These are phyloP conservation scores for Tillandsia fasciculata DNA, from an alignment of 176 grass and related monocot species.

Conservation along the genomic window DNA sequence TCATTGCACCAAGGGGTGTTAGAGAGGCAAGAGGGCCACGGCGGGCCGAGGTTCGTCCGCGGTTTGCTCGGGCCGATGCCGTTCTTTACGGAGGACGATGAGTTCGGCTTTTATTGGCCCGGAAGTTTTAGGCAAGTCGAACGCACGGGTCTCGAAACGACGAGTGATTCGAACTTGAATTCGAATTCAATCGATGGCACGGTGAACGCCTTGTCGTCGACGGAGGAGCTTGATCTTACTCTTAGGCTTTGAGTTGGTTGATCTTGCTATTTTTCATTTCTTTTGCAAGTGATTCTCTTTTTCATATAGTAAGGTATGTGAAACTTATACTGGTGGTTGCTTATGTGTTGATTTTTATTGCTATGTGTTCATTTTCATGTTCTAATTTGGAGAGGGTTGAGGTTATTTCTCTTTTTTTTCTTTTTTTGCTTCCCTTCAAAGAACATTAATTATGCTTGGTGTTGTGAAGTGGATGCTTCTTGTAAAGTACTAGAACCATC, in stretches of 20 bases:
- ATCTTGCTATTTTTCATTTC: neutral
- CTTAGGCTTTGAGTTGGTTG: constrained; percentile 44
- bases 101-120: constrained; percentile 42
- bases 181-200: constrained; percentile 13
- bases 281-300: neutral
- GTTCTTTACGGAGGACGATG: constrained; percentile 30
- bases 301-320: neutral
- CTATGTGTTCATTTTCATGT: too few relatives aligned
- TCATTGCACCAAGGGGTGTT: constrained; percentile 22
- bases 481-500: too few relatives aligned
- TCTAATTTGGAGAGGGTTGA: too few relatives aligned
- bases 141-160: neutral
- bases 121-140: constrained; percentile 35
- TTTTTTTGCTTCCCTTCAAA: too few relatives aligned
- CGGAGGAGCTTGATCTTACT: constrained; percentile 65
- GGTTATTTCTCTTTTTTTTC: too few relatives aligned
- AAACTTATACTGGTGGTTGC: too few relatives aligned
- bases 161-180: neutral
- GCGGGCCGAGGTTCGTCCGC: constrained; percentile 13
- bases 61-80: constrained; percentile 45
- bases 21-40: constrained; percentile 2
- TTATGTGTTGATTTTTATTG: too few relatives aligned
- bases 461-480: too few relatives aligned
- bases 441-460: too few relatives aligned
- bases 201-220: neutral